These are phyloP conservation scores for Spergularia marina DNA, from an alignment of 148 eudicot genomes.

Conservation along the genomic window DNA sequence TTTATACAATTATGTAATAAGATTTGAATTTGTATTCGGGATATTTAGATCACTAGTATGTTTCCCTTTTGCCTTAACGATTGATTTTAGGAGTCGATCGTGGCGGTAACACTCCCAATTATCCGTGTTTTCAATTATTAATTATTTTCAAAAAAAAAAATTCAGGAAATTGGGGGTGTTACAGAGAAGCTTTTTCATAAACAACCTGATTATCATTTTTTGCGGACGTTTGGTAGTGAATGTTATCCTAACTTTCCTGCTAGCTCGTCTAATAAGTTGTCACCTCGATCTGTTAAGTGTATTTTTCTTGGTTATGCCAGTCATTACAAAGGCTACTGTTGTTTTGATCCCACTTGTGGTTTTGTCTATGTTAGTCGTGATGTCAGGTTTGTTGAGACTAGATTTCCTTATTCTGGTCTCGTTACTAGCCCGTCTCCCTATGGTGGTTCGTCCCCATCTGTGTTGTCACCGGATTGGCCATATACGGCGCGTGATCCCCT, in stretches of 20 bases:
- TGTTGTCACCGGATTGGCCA: too few species aligned
- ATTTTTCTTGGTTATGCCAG: conserved; percentile 6
- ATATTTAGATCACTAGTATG: too few species aligned
- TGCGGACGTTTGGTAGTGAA: not conserved
- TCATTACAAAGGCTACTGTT: conserved; percentile 2
- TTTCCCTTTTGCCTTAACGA: too few species aligned
- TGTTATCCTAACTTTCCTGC: conserved; percentile 4
- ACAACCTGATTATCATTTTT: not conserved
- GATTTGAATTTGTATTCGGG: too few species aligned
- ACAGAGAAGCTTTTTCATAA: not conserved
- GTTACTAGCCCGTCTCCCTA: not conserved
- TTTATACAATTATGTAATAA: too few species aligned
- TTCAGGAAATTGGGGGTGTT: too few species aligned
- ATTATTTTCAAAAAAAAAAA: too few species aligned
- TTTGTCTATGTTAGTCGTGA: conserved; percentile 6
- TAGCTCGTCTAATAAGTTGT: not conserved
- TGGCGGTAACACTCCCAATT: too few species aligned
- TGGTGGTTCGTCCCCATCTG: too few species aligned
- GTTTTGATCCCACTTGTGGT: not conserved
- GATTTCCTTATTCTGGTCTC: not conserved
- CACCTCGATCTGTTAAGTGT: conserved; percentile 1
- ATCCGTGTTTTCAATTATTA: too few species aligned
- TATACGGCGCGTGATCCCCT: too few species aligned
- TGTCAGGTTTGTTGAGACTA: not conserved
- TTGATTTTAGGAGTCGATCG: too few species aligned